phyloP scores from a whole-genome alignment of 805 yeast species.

The Cephaloascus fragrans region DNA sequence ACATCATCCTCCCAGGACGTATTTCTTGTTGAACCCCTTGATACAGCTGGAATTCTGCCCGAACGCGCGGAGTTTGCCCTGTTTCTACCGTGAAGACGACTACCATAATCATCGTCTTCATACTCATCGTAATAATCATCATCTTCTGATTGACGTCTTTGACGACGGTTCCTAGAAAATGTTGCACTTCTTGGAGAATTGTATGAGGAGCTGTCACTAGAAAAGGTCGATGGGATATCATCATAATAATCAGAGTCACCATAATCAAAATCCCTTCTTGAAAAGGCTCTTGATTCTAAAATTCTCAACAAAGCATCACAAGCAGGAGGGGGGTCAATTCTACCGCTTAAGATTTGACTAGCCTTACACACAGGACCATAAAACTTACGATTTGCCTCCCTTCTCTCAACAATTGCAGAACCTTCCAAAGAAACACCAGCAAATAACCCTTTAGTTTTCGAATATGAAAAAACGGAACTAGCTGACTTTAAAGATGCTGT shows the following conservation, averaged over 20 bases:
- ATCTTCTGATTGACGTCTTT: constrained; percentile 23
- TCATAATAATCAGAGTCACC: constrained; percentile 61
- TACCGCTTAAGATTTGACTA: constrained; percentile 72
- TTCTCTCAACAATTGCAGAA: constrained; percentile 89
- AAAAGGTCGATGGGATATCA: constrained; percentile 65
- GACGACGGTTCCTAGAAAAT: constrained; percentile 6
- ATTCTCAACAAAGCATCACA: constrained; percentile 83
- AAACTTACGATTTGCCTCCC: constrained; percentile 94
- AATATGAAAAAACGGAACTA: constrained; percentile 87
- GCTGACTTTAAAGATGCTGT: constrained; percentile 81
- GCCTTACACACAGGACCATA: constrained; percentile 88
- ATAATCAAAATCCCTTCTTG: constrained; percentile 42
- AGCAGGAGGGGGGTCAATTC: constrained; percentile 88
- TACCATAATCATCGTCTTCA: constrained; percentile 19
- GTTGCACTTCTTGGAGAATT: constrained; percentile 15
- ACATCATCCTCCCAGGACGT: constrained; percentile 85
- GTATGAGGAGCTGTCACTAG: constrained; percentile 41
- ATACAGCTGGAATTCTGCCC: constrained; percentile 9
- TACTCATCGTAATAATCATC: too few relatives aligned
- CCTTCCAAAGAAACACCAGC: constrained; percentile 98
- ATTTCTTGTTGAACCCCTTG: constrained; percentile 10
- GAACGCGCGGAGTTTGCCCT: constrained; percentile 5
- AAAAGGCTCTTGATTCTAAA: constrained; percentile 77
- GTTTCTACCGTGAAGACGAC: constrained; percentile 5
- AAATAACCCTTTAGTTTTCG: constrained; percentile 92